Evolutionary conservation across 2,329 filamentous ascomycete species (phyloP).

Genomic region (Diplodia sapinea): DNA sequence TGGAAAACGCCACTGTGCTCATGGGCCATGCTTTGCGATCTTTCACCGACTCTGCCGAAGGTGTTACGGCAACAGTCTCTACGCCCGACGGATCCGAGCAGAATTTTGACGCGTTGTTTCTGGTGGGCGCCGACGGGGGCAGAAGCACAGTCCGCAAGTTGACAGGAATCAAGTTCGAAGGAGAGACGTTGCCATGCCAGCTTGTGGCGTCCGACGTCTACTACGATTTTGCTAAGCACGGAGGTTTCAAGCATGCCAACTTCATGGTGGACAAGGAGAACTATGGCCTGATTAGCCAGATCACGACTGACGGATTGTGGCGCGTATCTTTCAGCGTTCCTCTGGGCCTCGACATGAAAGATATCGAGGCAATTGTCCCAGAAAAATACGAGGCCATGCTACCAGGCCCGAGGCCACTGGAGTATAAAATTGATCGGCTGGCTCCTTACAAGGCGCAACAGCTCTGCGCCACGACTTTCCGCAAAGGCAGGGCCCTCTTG

Average conservation of each 20-base stretch:
- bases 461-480: conserved; percentile 43
- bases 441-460: conserved; percentile 53
- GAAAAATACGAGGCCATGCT: conserved; percentile 43
- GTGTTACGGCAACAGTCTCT: conserved; percentile 16
- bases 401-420: conserved; percentile 37
- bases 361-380: conserved; percentile 40
- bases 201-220: conserved; percentile 49
- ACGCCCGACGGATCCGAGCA: conserved; percentile 28
- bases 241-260: conserved; percentile 46
- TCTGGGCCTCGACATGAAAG: conserved; percentile 16
- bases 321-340: conserved; percentile 51
- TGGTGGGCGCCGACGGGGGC: conserved; percentile 44
- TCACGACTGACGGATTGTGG: conserved; percentile 46
- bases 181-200: conserved; percentile 45
- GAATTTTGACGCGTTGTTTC: conserved; percentile 38
- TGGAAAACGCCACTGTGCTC: conserved; percentile 34
- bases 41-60: conserved; percentile 31
- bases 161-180: conserved; percentile 38
- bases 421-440: conserved; percentile 44
- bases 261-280: conserved; percentile 49
- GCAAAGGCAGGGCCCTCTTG: conserved; percentile 43
- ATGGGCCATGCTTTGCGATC: conserved; percentile 36
- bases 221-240: conserved; percentile 46
- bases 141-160: conserved; percentile 35
- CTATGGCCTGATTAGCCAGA: conserved; percentile 48